These are phyloP conservation scores for Diutina mesorugosa DNA, from an alignment of 1,139 yeast genomes.

Conservation along the genomic window DNA sequence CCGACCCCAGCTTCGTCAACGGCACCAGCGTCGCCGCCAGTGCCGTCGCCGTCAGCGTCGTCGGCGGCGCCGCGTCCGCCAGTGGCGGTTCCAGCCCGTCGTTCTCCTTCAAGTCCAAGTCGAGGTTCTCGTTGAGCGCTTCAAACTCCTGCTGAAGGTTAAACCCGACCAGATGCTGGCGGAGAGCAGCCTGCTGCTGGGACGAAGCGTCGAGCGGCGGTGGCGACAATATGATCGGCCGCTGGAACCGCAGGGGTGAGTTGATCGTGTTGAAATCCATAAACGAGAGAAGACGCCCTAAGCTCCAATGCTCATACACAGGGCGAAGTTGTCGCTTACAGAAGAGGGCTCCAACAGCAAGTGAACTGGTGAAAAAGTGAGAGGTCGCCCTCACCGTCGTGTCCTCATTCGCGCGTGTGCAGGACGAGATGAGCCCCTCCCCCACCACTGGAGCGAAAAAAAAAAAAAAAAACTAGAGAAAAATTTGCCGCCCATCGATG, in stretches of 20 bases:
- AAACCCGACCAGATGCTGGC: constrained; percentile 18
- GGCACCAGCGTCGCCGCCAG: constrained; percentile 1
- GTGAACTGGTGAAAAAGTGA: background rate
- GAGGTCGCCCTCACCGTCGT: background rate
- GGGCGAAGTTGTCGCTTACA: background rate
- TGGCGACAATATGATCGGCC: constrained; percentile 2
- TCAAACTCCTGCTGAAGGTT: constrained; percentile 35
- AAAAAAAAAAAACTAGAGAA: too few relatives aligned
- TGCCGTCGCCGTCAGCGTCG: background rate
- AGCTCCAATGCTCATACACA: background rate
- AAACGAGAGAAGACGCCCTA: background rate
- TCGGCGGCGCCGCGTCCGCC: background rate
- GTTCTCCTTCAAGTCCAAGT: constrained; percentile 21
- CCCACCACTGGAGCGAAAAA: background rate
- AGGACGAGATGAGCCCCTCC: constrained; percentile 1
- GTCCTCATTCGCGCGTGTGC: background rate
- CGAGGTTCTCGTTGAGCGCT: constrained; percentile 34
- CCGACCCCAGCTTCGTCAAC: background rate
- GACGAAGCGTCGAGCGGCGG: constrained; percentile 1
- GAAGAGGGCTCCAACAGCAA: background rate
- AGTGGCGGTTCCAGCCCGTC: background rate
- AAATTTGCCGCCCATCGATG: background rate
- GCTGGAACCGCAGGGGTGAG: constrained; percentile 1
- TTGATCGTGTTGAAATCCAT: constrained; percentile 2
- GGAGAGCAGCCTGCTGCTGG: constrained; percentile 2